Base-by-base conservation (phyloP, 345 rosid genomes). In the Salix brachista region DNA sequence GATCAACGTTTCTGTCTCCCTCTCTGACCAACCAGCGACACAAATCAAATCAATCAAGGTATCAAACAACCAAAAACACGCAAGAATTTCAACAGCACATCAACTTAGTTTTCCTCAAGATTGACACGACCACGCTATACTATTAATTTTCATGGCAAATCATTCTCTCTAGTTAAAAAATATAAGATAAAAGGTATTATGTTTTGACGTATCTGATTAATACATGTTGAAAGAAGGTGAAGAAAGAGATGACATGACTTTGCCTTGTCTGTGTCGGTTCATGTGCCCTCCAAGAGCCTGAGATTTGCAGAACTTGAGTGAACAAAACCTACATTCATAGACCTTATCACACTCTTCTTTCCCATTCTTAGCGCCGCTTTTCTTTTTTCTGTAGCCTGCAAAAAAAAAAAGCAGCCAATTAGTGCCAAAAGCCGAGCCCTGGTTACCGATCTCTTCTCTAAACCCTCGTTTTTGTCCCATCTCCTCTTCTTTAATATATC, bases 271-370 rank as follows among this genome's bases (percentile, higher is more conserved):
- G 86, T 96, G 99, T 83, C 99, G 97, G 85, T 96, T 96, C 99
- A 96, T 96, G 91, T 96, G 99, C 68, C 98, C 99, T 42, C 99
- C 99, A 12, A 96, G 99, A 73, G 99, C 99, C 94, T 96, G 99
- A 77, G 99, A 96, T 88, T 96, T 96, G 91, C 97, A 91, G 86
- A 96, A 96, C 96, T 91, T 94, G 84, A 96, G 99, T 90, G 99
- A 92, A 79, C 99, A 96, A 87, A 96, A 96, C 93, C 99, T 90
- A 85, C 98, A 96, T 85, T 94, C 92, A 54, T 96, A 96, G 86
- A 89, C 92, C 84, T 89, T 92, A 82, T 89, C 94, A 36, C 91
- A 82, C 85, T 92, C 98, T 79, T 96, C 97, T 87, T 91, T 90
- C 80, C 92, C 92, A 77, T 90, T 91, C 87, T 86, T 89, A 23